Conservation (phyloP, 306 rosid species). For the Neltuma alba region DNA sequence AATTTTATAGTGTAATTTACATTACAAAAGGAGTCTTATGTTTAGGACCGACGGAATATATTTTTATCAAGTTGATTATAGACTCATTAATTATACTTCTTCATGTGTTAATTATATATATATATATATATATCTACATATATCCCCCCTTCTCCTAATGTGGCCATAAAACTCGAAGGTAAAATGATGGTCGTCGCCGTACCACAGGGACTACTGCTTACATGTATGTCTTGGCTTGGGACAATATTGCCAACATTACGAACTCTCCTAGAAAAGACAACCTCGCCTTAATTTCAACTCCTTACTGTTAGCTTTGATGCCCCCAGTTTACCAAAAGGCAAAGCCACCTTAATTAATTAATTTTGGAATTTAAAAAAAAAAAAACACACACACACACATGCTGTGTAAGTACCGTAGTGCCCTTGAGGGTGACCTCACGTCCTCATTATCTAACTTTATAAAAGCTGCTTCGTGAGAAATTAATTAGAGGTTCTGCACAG, state of each 20-base stretch:
- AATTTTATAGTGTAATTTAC: too few species aligned
- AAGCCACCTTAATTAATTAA: constrained; percentile 48
- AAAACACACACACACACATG: constrained; percentile 35
- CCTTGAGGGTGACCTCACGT: constrained; percentile 90
- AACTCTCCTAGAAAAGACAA: constrained; percentile 52
- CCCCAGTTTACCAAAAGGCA: constrained; percentile 71
- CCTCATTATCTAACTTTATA: constrained; percentile 75
- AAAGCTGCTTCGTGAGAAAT: constrained; percentile 77
- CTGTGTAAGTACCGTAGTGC: constrained; percentile 57
- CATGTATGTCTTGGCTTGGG: not conserved
- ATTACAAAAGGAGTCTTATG: too few species aligned
- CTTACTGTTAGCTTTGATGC: constrained; percentile 56
- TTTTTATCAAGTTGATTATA: too few species aligned
- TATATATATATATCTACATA: not conserved
- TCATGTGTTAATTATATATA: not conserved
- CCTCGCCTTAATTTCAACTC: constrained; percentile 47
- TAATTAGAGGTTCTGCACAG: constrained; percentile 41
- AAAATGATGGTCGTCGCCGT: constrained; percentile 24
- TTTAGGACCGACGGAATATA: too few species aligned
- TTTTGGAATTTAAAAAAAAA: not conserved
- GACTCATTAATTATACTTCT: not conserved
- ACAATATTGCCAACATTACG: constrained; percentile 43
- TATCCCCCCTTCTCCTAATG: not conserved
- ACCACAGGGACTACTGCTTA: not conserved
- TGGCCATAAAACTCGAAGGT: constrained; percentile 15